Evolutionary conservation across 2,329 filamentous ascomycete species (phyloP), one percentile per base, ranked within the genome.

Genomic region (Clarireedia hainanense): DNA sequence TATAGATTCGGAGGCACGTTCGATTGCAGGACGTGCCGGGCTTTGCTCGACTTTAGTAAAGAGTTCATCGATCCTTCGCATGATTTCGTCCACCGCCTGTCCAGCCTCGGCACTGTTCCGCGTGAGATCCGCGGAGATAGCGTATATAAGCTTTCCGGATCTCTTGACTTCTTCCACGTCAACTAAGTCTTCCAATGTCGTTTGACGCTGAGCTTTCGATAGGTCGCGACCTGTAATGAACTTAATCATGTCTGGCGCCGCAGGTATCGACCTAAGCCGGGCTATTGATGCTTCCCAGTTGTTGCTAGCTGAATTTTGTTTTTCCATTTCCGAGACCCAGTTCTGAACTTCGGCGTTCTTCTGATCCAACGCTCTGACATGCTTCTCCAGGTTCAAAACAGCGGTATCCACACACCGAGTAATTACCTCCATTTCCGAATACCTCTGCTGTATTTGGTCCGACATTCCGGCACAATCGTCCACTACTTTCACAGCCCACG

Each of bases 331-430:
- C 15, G 79, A 77, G 10, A 84, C 80, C 87, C 88, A 91, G 62
- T 81, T 80, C 71, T 84, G 84, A 27, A 88, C 72, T 56, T 88
- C 84, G n/a, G 75, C 73, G 65, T 86, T 85, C 67, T 88, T 90
- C 57, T 84, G 80, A 65, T 91, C 85, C 59, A 90, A 77, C 45
- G 78, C 80, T 61, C 82, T 85, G 54, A 91, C 80, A 67, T 89
- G 88, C 17, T 83, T 80, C 65, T 91, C 85, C 55, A 92, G 79
- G 65, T 96, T 99, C 60, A 86, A 85, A 23, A 96, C 84, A 6
- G 92, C 94, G 26, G 94, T 89, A 60, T 89, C 85, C 49, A 95
- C 79, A 57, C 88, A 91, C 59, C 85, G 84, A 67, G 89, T 78
- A 69, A 95, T 91, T 52, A 88, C 82, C 49, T 85, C 81, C 67